These are phyloP conservation scores for Fomitopsis schrenkii DNA, from an alignment of 1,284 basidiomycete species.

Conservation along the genomic window DNA sequence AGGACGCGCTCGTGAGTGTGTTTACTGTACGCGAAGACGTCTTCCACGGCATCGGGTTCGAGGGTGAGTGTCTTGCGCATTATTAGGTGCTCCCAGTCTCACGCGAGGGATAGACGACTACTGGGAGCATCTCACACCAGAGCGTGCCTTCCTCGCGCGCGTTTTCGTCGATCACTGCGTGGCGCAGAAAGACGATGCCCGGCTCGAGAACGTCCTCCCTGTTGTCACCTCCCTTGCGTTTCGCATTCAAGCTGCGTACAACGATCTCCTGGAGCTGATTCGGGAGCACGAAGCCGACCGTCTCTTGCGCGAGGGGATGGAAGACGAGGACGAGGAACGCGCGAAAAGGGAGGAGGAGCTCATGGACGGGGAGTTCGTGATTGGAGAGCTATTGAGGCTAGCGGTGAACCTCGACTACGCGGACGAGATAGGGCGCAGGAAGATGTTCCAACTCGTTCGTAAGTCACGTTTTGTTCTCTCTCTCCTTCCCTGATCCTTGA, in stretches of 20 bases:
- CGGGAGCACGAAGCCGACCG: slow-evolving; percentile 39
- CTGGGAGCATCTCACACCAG: slow-evolving; percentile 78
- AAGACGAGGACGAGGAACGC: slow-evolving; percentile 39
- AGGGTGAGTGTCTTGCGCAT: slow-evolving; percentile 43
- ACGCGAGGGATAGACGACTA: slow-evolving; percentile 50
- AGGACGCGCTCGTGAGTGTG: slow-evolving; percentile 63
- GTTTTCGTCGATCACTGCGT: slow-evolving; percentile 84
- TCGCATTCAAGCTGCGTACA: slow-evolving; percentile 79
- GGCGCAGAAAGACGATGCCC: slow-evolving; percentile 56
- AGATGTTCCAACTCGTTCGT: slow-evolving; percentile 88
- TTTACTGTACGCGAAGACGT: slow-evolving; percentile 59
- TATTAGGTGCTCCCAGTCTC: neutral
- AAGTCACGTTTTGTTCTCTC: slow-evolving; percentile 29
- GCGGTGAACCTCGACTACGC: slow-evolving; percentile 87
- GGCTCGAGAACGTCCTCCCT: slow-evolving; percentile 77
- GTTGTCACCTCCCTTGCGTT: slow-evolving; percentile 90
- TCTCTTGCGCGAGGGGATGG: slow-evolving; percentile 30
- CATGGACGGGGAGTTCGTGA: slow-evolving; percentile 68
- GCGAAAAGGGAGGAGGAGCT: slow-evolving; percentile 50
- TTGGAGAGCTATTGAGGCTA: slow-evolving; percentile 80
- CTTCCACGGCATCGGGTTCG: slow-evolving; percentile 67
- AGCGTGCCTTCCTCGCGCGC: slow-evolving; percentile 81
- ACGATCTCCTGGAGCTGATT: slow-evolving; percentile 54
- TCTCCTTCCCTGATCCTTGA: neutral
- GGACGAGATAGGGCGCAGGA: slow-evolving; percentile 92